Base-by-base conservation (phyloP, 108 stramenopile genomes). In the Fistulifera solaris region DNA sequence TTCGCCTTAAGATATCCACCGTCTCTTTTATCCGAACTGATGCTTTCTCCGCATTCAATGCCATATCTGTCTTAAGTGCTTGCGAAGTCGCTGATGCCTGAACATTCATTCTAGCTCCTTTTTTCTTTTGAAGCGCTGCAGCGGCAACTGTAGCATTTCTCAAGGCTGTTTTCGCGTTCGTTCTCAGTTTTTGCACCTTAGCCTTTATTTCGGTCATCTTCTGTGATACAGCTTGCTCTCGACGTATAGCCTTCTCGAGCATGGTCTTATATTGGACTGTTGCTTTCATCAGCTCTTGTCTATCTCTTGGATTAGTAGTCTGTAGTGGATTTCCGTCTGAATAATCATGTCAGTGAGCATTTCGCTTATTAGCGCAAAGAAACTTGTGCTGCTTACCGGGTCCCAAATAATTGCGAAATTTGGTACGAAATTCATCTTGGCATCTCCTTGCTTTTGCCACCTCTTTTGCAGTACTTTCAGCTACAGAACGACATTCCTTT, bases 311-410 rank as follows among this genome's bases (percentile, higher is more conserved):
- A 31, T 58, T 56, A 12, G 61, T 54, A 21, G 68, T 56, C 0
- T 58, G 51, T 1, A 66, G 24, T 16, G 67, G 66, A 18, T 59
- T 64, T 6, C 67, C 71, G 43, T 72, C 76, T 77, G 31, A 14
- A 27, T 16, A 27, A 10, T 8, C 31, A 6, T 35, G 31, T 35
- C 8, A 35, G 31, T 35, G 31, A 35, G 6, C 31, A 35, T n/a
- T n/a, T n/a, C 3, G 31, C 31, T 35, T 8, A 35, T 8, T 6
- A 35, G 6, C 31, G 31, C 31, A 45, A 21, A 8, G 16, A 45
- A 45, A 8, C 40, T 23, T 14, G 12, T 40, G 24, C 6, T 5
- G 61, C 77, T 50, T 51, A 78, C 77, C 72, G 38, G 72, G 66
- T 19, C 65, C 68, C 22, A 78, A 56, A 47, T 59, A 78, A 14